Evolutionary conservation across 2,329 filamentous ascomycete species (phyloP).

Genomic region (Colletotrichum magnum): DNA sequence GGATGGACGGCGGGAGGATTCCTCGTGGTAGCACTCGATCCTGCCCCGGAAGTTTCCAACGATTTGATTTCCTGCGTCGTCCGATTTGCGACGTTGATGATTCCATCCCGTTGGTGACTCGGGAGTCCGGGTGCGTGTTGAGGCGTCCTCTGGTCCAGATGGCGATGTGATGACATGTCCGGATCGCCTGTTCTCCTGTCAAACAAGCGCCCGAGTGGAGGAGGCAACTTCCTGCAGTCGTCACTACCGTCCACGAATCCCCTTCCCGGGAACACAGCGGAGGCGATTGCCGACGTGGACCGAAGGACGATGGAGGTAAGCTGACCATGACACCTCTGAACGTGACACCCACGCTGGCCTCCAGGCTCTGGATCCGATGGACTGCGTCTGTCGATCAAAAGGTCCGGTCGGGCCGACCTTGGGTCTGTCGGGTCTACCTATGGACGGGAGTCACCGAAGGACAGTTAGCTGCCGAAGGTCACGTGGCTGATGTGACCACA

Average conservation of each 20-base stretch:
- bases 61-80: constrained; percentile 9
- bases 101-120: constrained; percentile 1
- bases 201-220: neutral
- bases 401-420: no score
- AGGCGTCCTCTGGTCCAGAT: no score
- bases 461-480: no score
- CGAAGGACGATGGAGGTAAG: constrained; percentile 7
- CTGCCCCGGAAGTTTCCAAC: neutral
- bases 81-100: constrained; percentile 11
- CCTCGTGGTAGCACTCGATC: constrained; percentile 14
- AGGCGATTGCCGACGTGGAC: constrained; percentile 17
- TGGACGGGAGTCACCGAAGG: no score
- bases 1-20: neutral
- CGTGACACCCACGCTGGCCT: neutral
- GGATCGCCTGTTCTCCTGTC: neutral
- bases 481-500: no score
- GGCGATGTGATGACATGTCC: neutral
- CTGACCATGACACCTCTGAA: constrained; percentile 23
- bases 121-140: neutral
- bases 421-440: no score
- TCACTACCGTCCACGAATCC: no score
- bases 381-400: no score
- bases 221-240: neutral
- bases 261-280: neutral
- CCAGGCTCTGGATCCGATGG: neutral